These are phyloP conservation scores for Amanita subjunquillea DNA, from an alignment of 768 basidiomycete genomes.

Conservation along the genomic window DNA sequence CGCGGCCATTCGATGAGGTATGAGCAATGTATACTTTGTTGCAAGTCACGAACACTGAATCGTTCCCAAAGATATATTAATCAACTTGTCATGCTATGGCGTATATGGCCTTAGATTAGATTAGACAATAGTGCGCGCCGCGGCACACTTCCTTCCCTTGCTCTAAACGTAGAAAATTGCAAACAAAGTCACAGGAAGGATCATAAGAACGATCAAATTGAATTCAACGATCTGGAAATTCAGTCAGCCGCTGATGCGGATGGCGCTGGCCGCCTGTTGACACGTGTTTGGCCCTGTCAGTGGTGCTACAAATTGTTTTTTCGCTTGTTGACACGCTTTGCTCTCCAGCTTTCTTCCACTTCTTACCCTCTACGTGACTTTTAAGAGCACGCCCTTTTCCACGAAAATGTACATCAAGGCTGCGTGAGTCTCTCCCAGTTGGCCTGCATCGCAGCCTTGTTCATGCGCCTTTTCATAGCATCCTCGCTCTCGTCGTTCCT, in stretches of 20 bases:
- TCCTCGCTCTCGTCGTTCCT: constrained; percentile 34
- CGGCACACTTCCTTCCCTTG: neutral
- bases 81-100: neutral
- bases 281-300: neutral
- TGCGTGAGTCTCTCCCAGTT: neutral
- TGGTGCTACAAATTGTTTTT: constrained; percentile 1
- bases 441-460: neutral
- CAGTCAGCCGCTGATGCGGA: neutral
- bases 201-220: neutral
- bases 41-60: neutral
- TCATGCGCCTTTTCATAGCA: constrained; percentile 14
- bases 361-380: constrained; percentile 10
- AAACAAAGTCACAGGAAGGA: neutral
- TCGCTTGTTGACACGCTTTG: constrained; percentile 12
- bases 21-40: neutral
- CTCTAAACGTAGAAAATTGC: neutral
- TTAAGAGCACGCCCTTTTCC: neutral
- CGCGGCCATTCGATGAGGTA: constrained; percentile 96
- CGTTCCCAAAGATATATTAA: constrained; percentile 11
- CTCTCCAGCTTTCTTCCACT: constrained; percentile 12
- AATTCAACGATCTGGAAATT: neutral
- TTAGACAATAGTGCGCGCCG: neutral
- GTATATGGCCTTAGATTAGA: neutral
- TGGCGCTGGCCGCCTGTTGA: neutral
- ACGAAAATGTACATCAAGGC: constrained; percentile 2